phyloP scores from a whole-genome alignment of 108 stramenopile species.

The Cyclotella atomus region DNA sequence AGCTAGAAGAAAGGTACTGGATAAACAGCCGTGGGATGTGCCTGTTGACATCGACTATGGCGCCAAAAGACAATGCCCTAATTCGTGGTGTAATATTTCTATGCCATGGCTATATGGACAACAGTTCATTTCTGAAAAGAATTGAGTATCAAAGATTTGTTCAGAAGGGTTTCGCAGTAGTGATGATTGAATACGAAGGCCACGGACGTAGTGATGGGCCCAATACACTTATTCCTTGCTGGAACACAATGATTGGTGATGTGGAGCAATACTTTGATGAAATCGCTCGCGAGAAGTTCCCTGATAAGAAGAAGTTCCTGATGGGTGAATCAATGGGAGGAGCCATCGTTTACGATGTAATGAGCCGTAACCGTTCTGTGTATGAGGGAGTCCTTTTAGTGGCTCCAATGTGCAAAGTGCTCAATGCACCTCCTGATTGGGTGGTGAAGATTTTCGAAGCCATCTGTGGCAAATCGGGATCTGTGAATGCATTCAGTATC shows the following conservation, averaged over 20 bases:
- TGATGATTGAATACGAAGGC: slow-evolving; percentile 76
- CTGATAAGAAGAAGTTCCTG: slow-evolving; percentile 54
- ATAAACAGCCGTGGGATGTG: slow-evolving; percentile 60
- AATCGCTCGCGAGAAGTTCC: slow-evolving; percentile 37
- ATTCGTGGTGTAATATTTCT: slow-evolving; percentile 64
- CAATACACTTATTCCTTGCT: slow-evolving; percentile 53
- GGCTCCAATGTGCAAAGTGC: slow-evolving; percentile 73
- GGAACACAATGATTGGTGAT: slow-evolving; percentile 53
- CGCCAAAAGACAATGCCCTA: slow-evolving; percentile 43
- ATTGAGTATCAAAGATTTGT: slow-evolving; percentile 55
- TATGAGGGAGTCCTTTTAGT: slow-evolving; percentile 67
- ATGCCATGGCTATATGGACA: slow-evolving; percentile 77
- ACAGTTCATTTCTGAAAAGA: slow-evolving; percentile 57
- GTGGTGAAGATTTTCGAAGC: slow-evolving; percentile 55
- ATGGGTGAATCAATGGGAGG: slow-evolving; percentile 83
- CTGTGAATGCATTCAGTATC: slow-evolving; percentile 34
- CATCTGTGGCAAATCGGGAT: slow-evolving; percentile 53
- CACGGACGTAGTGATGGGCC: slow-evolving; percentile 69
- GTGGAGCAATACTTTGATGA: slow-evolving; percentile 54
- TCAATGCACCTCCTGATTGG: slow-evolving; percentile 63
- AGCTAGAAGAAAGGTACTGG: slow-evolving; percentile 55
- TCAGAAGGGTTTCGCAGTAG: slow-evolving; percentile 57
- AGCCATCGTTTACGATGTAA: slow-evolving; percentile 59
- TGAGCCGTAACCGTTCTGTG: slow-evolving; percentile 35
- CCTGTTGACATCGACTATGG: slow-evolving; percentile 57